Base-by-base conservation (phyloP, 495 filamentous ascomycete genomes). In the Eremomyces bilateralis region DNA sequence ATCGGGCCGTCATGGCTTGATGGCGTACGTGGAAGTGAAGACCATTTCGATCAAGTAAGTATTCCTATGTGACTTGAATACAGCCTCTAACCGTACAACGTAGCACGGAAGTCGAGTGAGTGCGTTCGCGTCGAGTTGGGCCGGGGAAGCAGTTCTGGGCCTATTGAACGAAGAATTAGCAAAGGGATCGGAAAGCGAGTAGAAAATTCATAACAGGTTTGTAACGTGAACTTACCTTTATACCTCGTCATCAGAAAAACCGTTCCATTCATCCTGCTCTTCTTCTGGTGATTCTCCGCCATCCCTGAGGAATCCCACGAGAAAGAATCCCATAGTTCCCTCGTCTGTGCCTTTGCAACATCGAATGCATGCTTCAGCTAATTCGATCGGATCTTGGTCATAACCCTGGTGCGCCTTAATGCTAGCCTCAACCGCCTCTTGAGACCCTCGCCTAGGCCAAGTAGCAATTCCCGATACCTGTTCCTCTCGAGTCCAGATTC, bases 321-420 rank as follows among this genome's bases (percentile, higher is more conserved):
- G 71, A 42, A 80, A 80, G 49, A 80, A 80, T 1, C 75, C 75
- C 38, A 76, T 71, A 4, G 70, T 71, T 0, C 81, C 83, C 30
- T 80, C 68, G 15, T 71, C 73, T 44, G 79, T 81, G 22, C 74
- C 79, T 43, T 80, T 72, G 44, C 74, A 67, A 34, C 80, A 82
- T 34, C 88, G 56, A 17, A 97, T 69, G 49, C 82, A 94, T 3
- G 67, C 78, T 31, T 83, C 72, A 4, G 75, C 62, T 6, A 27
- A 13, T 27, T 13, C 13, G 8, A 8, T 13, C 24, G 24, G 24
- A 33, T 62, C 52, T 2, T 57, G 55, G 4, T 64, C 59, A 10
- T 58, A 54, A 20, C 29, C 33, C 35, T 13, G 32, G n/a, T n/a
- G 20, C 20, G 4, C 15, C 29, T n/a, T 37, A n/a, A 34, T 30